These are phyloP conservation scores for Phaseolus coccineus DNA, from an alignment of 331 rosid genomes.

Conservation along the genomic window DNA sequence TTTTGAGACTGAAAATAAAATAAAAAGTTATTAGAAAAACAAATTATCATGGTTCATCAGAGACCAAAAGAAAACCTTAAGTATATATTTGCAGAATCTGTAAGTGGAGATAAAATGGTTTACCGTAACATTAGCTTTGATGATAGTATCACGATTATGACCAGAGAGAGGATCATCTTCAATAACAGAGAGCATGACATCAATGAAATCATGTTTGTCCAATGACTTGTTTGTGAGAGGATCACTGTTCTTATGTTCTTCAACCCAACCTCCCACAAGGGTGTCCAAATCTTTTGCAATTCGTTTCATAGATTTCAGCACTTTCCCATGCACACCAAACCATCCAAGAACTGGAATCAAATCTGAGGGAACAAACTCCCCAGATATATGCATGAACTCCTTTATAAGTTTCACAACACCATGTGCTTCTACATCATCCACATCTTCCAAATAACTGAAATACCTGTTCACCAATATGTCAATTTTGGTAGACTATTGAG, in stretches of 20 bases:
- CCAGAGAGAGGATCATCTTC: conserved; percentile 50
- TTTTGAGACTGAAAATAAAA: too few species aligned
- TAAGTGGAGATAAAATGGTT: background rate
- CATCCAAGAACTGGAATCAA: conserved; percentile 60
- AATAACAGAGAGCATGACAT: conserved; percentile 61
- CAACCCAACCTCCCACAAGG: conserved; percentile 58
- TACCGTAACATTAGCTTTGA: conserved; percentile 66
- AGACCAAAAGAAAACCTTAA: too few species aligned
- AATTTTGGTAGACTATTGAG: too few species aligned
- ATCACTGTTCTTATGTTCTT: conserved; percentile 51
- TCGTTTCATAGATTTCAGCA: conserved; percentile 59
- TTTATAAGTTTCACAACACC: conserved; percentile 53
- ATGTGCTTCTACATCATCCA: conserved; percentile 54
- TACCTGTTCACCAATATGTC: conserved; percentile 14
- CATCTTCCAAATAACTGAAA: conserved; percentile 47
- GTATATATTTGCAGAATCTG: too few species aligned
- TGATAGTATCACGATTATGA: conserved; percentile 54
- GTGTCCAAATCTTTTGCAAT: conserved; percentile 56
- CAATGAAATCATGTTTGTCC: conserved; percentile 60
- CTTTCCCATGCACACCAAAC: conserved; percentile 47
- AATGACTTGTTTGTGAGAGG: background rate
- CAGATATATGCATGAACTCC: conserved; percentile 63
- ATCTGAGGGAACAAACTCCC: conserved; percentile 58
- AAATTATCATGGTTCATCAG: too few species aligned
- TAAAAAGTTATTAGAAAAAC: too few species aligned